A percentile compares a stretch with the other conserved stretches of the same genome.
These are phyloP conservation scores for Pistacia atlantica DNA, from an alignment of 345 rosid species.

Conservation along the genomic window DNA sequence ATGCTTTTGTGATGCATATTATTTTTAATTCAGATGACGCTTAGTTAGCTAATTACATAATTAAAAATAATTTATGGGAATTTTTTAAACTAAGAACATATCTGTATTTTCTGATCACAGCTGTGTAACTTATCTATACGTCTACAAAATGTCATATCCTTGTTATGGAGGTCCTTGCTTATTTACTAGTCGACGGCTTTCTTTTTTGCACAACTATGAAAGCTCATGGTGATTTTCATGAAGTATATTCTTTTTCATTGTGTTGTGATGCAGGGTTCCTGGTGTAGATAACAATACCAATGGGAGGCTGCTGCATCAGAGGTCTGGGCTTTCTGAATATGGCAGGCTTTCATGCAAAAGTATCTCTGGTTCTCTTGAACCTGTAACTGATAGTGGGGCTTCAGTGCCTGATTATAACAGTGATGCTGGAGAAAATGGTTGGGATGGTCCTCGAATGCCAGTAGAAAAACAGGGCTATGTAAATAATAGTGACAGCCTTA, in stretches of 20 bases:
- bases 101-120: no score
- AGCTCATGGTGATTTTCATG: background rate
- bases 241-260: background rate
- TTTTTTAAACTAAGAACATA: no score
- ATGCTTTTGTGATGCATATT: background rate
- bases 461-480: constrained; percentile 45
- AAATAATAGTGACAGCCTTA: constrained; percentile 39
- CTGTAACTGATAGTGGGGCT: constrained; percentile 27
- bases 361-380: constrained; percentile 46
- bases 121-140: background rate
- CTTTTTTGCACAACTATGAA: background rate
- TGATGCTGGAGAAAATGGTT: constrained; percentile 35
- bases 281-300: constrained; percentile 34
- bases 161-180: constrained; percentile 20
- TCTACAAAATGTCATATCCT: background rate
- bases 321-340: constrained; percentile 39
- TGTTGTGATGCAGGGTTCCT: constrained; percentile 32
- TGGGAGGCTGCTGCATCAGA: constrained; percentile 36
- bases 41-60: background rate
- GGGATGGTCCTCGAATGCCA: constrained; percentile 37
- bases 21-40: background rate
- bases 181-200: background rate
- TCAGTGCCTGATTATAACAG: constrained; percentile 28
- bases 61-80: background rate
- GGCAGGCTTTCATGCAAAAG: constrained; percentile 32